phyloP scores from a whole-genome alignment of 208 protist genomes.

The Angomonas ambiguus region DNA sequence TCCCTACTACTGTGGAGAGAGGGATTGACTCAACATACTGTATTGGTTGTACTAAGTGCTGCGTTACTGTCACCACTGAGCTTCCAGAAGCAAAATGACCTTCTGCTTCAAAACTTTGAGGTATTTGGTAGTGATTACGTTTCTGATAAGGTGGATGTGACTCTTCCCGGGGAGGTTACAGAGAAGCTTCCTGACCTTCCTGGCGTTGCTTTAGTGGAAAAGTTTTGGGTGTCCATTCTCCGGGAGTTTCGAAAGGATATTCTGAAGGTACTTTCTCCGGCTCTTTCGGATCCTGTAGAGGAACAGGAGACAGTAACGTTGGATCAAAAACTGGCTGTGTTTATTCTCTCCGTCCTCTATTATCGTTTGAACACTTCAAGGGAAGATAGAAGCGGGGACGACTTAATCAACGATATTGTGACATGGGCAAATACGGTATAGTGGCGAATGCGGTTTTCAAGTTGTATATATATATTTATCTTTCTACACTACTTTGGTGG shows the following conservation, averaged over 20 bases:
- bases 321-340: too few relatives aligned
- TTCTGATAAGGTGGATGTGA: background rate
- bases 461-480: too few relatives aligned
- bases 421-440: too few relatives aligned
- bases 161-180: too few relatives aligned
- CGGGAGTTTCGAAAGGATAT: background rate
- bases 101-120: constrained; percentile 33
- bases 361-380: too few relatives aligned
- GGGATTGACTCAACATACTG: background rate
- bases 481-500: too few relatives aligned
- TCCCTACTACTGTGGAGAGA: constrained; percentile 19
- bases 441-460: too few relatives aligned
- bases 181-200: too few relatives aligned
- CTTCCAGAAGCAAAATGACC: constrained; percentile 22
- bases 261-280: background rate
- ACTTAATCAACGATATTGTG: too few relatives aligned
- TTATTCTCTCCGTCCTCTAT: too few relatives aligned
- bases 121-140: constrained; percentile 1
- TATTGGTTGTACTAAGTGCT: constrained; percentile 42
- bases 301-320: too few relatives aligned
- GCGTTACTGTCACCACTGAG: constrained; percentile 49
- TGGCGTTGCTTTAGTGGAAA: background rate
- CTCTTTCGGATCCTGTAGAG: background rate
- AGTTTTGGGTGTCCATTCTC: background rate
- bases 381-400: too few relatives aligned